Evolutionary conservation across 257 asterid species (phyloP), one percentile per base, ranked within the genome.

Genomic region (Lithospermum erythrorhizon): DNA sequence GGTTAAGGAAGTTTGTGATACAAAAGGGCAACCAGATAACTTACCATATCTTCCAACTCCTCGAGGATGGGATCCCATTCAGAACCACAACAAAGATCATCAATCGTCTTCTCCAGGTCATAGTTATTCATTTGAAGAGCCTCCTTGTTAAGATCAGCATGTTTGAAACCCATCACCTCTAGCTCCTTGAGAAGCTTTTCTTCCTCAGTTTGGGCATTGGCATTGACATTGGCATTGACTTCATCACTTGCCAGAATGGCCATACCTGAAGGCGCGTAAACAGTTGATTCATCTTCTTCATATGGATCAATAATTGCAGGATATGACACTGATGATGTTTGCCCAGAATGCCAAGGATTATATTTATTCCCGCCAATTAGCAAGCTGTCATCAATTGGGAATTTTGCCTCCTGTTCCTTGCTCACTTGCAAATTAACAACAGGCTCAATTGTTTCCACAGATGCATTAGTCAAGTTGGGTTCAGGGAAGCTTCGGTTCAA

Each of bases 31-130:
- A 59, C 27, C 22, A 52, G 48, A 32, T 11, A 59, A 70, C 83
- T 68, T 73, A 81, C 98, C 98, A 88, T 91, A 71, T 88, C 95
- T 56, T 64, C 63, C 47, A 88, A 87, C 82, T 91, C 97, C 53
- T 79, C 89, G 4, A 83, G 94, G 52, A 84, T 73, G 25, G 91
- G 89, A 64, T 93, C 94, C 96, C 95, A 86, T 67, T 79, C 94
- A 14, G 80, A 62, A 67, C 66, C 81, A 18, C 83, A 89, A 62
- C 94, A 86, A 9, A 89, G 95, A 64, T 76, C 90, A 61, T 86
- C 83, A 52, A 86, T 83, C 0, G 98, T 68, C 61, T 75, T 74
- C 77, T 74, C 91, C 63, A 93, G 48, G 64, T 87, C 84, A 52
- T 93, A 89, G 67, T 79, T 80, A 18, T 84, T 83, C 80, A 67